Conservation (phyloP, 441 rosid species). For the Pelargonium citronellum region DNA sequence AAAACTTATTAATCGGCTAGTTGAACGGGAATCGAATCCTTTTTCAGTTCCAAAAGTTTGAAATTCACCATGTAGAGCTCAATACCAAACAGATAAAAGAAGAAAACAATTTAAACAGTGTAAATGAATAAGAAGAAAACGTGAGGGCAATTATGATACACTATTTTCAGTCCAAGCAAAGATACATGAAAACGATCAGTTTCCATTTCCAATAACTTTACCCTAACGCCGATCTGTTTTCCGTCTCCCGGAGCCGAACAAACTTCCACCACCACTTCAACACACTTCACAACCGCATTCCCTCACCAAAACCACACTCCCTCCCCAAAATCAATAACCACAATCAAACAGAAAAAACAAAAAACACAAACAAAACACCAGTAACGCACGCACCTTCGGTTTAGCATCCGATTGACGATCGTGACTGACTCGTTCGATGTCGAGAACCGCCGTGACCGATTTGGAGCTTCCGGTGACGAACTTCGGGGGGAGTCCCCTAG, state of each 20-base stretch:
- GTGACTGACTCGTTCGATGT: constrained; percentile 30
- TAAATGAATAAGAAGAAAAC: too few species aligned
- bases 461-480: constrained; percentile 7
- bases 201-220: not conserved
- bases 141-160: not conserved
- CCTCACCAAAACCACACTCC: not conserved
- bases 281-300: not conserved
- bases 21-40: not conserved
- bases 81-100: not conserved
- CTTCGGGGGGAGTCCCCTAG: constrained; percentile 20
- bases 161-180: not conserved
- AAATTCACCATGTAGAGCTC: not conserved
- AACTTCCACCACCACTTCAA: not conserved
- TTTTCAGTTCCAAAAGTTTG: not conserved
- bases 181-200: not conserved
- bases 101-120: too few species aligned
- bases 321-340: not conserved
- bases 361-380: not conserved
- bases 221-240: not conserved
- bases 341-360: not conserved
- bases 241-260: not conserved
- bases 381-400: constrained; percentile 31
- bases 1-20: not conserved
- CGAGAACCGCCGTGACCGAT: constrained; percentile 45
- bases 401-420: constrained; percentile 25